Percentiles rank a stretch among this genome's conserved stretches.
phyloP scores from a whole-genome alignment of 768 basidiomycete species.

The Coprinopsis cinerea region DNA sequence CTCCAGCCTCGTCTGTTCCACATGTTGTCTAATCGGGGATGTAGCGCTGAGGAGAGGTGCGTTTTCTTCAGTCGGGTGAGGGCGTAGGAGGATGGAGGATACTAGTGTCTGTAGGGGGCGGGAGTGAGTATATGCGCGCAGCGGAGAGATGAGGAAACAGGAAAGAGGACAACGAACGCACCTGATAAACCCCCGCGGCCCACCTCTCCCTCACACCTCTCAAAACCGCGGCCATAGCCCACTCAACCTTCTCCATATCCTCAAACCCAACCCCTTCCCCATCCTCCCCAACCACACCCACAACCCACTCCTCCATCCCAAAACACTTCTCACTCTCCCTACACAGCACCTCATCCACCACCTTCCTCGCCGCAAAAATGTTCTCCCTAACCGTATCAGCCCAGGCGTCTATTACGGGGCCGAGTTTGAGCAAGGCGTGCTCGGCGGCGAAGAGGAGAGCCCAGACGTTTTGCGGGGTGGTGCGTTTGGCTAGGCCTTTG shows the following conservation, averaged over 20 bases:
- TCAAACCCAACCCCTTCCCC: constrained; percentile 69
- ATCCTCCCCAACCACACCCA: constrained; percentile 67
- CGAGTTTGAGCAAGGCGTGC: constrained; percentile 50
- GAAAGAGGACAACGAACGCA: constrained; percentile 18
- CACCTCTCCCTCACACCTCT: constrained; percentile 58
- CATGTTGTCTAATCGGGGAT: constrained; percentile 61
- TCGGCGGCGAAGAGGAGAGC: constrained; percentile 63
- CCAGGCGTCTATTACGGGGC: constrained; percentile 62
- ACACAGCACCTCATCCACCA: constrained; percentile 57
- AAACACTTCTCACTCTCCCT: constrained; percentile 60
- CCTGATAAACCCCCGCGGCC: constrained; percentile 76
- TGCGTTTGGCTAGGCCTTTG: constrained; percentile 66
- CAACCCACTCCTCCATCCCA: constrained; percentile 62
- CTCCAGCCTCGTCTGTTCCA: constrained; percentile 67
- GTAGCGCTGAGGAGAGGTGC: constrained; percentile 63
- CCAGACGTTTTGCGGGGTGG: constrained; percentile 63
- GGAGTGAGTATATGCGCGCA: no score
- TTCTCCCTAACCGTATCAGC: constrained; percentile 61
- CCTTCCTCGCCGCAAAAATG: constrained; percentile 55
- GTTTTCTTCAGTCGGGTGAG: constrained; percentile 52
- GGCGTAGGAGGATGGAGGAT: constrained; percentile 62
- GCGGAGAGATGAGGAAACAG: background rate
- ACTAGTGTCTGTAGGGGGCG: constrained; percentile 52
- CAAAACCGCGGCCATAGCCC: constrained; percentile 61
- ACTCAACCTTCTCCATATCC: constrained; percentile 72